A percentile compares a stretch with the other conserved stretches of the same genome.
Conservation (phyloP, 192 early-diverging fungal species). For the Coemansia sp. region DNA sequence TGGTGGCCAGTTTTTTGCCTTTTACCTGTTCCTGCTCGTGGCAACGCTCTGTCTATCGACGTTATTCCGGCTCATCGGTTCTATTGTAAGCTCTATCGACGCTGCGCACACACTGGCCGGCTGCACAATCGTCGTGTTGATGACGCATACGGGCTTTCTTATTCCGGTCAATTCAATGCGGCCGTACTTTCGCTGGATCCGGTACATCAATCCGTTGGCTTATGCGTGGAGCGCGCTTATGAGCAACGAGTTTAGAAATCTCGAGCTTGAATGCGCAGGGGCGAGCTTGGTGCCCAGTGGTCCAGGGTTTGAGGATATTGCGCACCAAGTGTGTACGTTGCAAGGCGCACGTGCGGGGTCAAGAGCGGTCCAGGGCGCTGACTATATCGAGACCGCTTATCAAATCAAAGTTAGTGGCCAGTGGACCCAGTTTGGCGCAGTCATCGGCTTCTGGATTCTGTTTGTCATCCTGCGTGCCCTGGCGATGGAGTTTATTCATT, state of each 20-base stretch:
- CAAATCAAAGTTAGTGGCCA: constrained; percentile 60
- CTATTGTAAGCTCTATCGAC: constrained; percentile 46
- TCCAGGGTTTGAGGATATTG: constrained; percentile 47
- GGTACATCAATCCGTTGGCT: constrained; percentile 67
- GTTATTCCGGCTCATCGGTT: constrained; percentile 59
- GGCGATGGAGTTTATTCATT: constrained; percentile 65
- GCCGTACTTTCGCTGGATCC: constrained; percentile 65
- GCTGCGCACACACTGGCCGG: constrained; percentile 51
- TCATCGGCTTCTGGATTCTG: constrained; percentile 45
- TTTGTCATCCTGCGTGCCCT: constrained; percentile 39
- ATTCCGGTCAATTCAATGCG: constrained; percentile 63
- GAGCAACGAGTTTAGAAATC: constrained; percentile 65
- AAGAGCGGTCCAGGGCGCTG: constrained; percentile 58
- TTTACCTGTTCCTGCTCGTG: constrained; percentile 61
- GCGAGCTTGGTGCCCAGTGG: constrained; percentile 55
- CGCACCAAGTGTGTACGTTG: constrained; percentile 65
- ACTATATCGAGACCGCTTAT: constrained; percentile 59
- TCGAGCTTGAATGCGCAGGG: constrained; percentile 30
- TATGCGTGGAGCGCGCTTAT: constrained; percentile 68
- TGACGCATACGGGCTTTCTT: constrained; percentile 56
- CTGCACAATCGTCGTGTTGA: constrained; percentile 40
- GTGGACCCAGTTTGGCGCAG: constrained; percentile 63
- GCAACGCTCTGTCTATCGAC: constrained; percentile 62
- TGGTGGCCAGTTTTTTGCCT: constrained; percentile 67
- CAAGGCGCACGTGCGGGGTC: constrained; percentile 59